Evolutionary conservation across 495 filamentous ascomycete genomes (phyloP).

Genomic region (Lophiostoma macrostomum): DNA sequence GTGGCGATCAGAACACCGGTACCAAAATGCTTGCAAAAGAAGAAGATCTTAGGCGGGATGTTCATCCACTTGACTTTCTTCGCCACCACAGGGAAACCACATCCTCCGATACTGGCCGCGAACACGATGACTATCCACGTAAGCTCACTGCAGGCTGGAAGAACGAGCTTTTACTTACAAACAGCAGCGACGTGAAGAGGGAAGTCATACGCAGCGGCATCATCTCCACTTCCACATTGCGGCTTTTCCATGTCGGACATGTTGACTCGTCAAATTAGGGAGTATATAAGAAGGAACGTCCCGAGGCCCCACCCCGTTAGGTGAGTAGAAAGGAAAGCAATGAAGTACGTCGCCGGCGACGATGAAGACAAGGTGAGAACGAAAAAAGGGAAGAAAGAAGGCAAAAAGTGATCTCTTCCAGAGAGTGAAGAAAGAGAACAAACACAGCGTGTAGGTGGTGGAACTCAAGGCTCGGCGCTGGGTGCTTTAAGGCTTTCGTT

Average conservation of each 20-base stretch:
- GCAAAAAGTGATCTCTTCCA: conserved; percentile 23
- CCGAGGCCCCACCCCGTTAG: background rate
- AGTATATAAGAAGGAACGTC: background rate
- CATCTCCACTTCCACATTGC: conserved; percentile 44
- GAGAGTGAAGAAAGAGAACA: conserved; percentile 29
- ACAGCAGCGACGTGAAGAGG: conserved; percentile 48
- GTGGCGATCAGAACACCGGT: conserved; percentile 37
- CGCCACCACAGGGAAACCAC: conserved; percentile 52
- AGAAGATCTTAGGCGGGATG: conserved; percentile 52
- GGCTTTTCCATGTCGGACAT: conserved; percentile 41
- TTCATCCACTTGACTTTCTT: conserved; percentile 55
- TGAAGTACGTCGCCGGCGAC: conserved; percentile 25
- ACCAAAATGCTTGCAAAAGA: conserved; percentile 47
- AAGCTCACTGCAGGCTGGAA: background rate
- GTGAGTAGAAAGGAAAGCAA: background rate
- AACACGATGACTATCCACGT: conserved; percentile 39
- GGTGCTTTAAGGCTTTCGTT: conserved; percentile 26
- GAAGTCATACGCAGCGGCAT: conserved; percentile 45
- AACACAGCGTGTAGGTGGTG: background rate
- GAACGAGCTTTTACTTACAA: conserved; percentile 42
- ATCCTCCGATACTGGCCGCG: conserved; percentile 22
- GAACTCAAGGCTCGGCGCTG: conserved; percentile 24
- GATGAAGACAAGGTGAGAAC: conserved; percentile 10
- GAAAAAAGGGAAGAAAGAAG: conserved; percentile 20
- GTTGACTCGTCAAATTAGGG: conserved; percentile 7